These are phyloP conservation scores for Sclerospora graminicola DNA, from an alignment of 352 stramenopile species.

Conservation along the genomic window DNA sequence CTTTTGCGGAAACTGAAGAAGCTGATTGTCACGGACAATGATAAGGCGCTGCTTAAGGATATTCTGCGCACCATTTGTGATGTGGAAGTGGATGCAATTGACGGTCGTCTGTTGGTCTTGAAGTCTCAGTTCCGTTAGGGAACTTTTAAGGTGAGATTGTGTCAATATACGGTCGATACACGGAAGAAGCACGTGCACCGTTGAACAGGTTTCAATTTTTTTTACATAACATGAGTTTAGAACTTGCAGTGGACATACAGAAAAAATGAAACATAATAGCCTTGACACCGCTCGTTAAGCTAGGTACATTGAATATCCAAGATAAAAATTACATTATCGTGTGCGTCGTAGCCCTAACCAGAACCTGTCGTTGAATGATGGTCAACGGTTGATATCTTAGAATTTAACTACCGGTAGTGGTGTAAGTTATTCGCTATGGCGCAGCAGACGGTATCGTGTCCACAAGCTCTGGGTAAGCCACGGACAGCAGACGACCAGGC, in stretches of 20 bases:
- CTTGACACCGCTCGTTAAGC: no score
- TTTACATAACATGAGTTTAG: no score
- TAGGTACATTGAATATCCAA: no score
- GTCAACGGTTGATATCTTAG: no score
- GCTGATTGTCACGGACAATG: slow-evolving; percentile 67
- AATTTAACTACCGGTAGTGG: no score
- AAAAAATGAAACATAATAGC: no score
- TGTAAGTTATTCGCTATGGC: slow-evolving; percentile 8
- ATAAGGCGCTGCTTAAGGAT: slow-evolving; percentile 77
- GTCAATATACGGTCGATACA: no score
- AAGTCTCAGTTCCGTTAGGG: slow-evolving; percentile 82
- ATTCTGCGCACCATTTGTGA: slow-evolving; percentile 84
- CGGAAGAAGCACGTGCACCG: no score
- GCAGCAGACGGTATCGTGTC: slow-evolving; percentile 23
- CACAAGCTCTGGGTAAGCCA: slow-evolving; percentile 17
- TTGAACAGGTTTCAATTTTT: no score
- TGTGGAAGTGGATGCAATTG: slow-evolving; percentile 76
- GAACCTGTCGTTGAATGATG: no score
- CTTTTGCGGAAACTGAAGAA: slow-evolving; percentile 77
- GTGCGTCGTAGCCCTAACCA: no score
- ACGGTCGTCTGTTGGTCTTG: slow-evolving; percentile 70
- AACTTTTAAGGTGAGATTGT: neutral
- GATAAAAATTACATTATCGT: no score
- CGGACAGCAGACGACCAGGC: neutral
- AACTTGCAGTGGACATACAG: neutral